Percentiles rank a stretch among this genome's conserved stretches.
These are phyloP conservation scores for Eleusine coracana DNA, from an alignment of 176 grass and related monocot species.

Conservation along the genomic window DNA sequence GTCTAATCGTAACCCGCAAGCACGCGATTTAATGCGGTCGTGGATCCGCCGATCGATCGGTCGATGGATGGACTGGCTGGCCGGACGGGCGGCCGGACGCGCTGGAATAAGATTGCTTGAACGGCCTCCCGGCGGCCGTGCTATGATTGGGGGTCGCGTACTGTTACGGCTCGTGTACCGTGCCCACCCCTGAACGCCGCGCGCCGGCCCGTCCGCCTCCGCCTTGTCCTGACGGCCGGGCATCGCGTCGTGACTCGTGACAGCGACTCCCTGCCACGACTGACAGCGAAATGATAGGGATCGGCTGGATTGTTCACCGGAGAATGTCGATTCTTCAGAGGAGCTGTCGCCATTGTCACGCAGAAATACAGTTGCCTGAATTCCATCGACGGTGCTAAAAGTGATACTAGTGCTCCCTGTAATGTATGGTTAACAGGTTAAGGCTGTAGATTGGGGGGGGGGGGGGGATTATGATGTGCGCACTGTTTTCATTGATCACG, in stretches of 20 bases:
- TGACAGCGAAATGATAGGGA: neutral
- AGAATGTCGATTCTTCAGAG: neutral
- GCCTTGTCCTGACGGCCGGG: neutral
- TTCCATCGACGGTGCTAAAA: neutral
- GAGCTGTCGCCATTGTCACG: neutral
- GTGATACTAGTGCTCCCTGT: neutral
- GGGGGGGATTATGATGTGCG: no score
- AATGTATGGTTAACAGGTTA: no score
- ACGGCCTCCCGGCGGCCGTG: conserved; percentile 44
- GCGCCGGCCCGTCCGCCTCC: neutral
- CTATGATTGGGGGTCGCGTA: conserved; percentile 36
- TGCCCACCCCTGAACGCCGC: conserved; percentile 18
- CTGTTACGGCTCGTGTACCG: conserved; percentile 19
- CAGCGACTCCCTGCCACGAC: neutral
- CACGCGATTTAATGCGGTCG: conserved; percentile 32
- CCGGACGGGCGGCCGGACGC: neutral
- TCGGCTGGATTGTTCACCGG: neutral
- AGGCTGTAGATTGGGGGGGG: no score
- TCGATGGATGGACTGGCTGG: neutral
- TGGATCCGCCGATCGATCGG: conserved; percentile 36
- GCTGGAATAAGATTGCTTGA: conserved; percentile 21
- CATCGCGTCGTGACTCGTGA: neutral
- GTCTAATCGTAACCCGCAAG: conserved; percentile 39
- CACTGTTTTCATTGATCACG: neutral
- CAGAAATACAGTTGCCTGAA: neutral